Base-by-base conservation (phyloP, 305 asterid species). In the Solanum hybrid region DNA sequence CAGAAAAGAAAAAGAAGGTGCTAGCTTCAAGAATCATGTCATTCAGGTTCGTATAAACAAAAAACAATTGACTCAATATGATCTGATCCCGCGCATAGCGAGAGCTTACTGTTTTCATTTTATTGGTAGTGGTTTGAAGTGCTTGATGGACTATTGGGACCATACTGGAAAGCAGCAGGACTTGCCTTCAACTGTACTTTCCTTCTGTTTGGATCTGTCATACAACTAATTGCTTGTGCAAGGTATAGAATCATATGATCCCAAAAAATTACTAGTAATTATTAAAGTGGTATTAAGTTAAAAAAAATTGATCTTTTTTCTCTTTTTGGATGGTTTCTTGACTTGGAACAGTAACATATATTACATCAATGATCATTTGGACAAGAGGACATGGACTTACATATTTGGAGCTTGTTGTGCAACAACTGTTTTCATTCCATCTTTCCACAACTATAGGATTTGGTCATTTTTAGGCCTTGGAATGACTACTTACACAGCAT, bases 351-450 rank as follows among this genome's bases (percentile, higher is more conserved):
- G 99, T 91, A 96, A 97, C 37, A 96, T 97, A 87, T 97, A 96
- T 91, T 96, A 97, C 93, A 93, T 97, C 72, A 97, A 97, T 90
- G 99, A 97, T 86, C 96, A 92, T 38, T 90, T 97, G 96, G 99
- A 97, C 91, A 97, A 97, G 97, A 95, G 99, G 96, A 96, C 98
- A 37, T 96, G 99, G 99, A 96, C 99, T 4, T 96, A 95, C 88
- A 96, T 96, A 95, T 96, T 96, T 90, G 99, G 99, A 92, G 99
- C 99, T 60, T 96, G 98, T 89, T 96, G 99, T 90, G 99, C 99
- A 17, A 96, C 98, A 19, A 96, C 99, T 3, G 99, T 96, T 10
- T 96, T 96, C 93, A 94, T 96, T 89, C 99, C 99, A 22, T 97
- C 99, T 9, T 96, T 97, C 89, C 99, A 97, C 92, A 97, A 97